phyloP scores from a whole-genome alignment of 176 grass and related monocot species.

The Triticum dicoccoides region DNA sequence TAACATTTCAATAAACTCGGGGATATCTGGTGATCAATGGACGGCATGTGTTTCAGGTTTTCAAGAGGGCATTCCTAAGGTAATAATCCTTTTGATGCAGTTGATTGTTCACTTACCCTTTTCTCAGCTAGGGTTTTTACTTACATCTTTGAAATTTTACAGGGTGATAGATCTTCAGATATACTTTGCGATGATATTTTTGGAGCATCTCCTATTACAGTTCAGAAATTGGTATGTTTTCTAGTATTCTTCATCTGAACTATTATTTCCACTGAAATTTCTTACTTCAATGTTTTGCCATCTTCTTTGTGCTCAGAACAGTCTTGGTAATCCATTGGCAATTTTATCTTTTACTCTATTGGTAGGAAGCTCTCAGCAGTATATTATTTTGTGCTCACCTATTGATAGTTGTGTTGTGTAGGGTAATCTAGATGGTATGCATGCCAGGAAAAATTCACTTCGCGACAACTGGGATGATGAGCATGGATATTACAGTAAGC shows the following conservation, averaged over 20 bases:
- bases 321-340: background rate
- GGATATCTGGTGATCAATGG: slow-evolving; percentile 23
- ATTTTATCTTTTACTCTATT: background rate
- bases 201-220: slow-evolving; percentile 78
- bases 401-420: slow-evolving; percentile 18
- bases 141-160: slow-evolving; percentile 28
- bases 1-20: background rate
- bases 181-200: slow-evolving; percentile 93
- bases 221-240: slow-evolving; percentile 61
- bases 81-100: slow-evolving; percentile 25
- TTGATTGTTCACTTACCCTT: background rate
- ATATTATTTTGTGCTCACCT: background rate
- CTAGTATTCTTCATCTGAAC: background rate
- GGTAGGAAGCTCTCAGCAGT: background rate
- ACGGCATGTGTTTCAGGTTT: slow-evolving; percentile 40
- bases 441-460: slow-evolving; percentile 51
- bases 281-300: background rate
- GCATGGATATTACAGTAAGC: slow-evolving; percentile 87
- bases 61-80: slow-evolving; percentile 78
- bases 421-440: slow-evolving; percentile 64
- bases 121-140: background rate
- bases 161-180: slow-evolving; percentile 81
- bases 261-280: background rate
- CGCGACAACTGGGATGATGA: slow-evolving; percentile 99
- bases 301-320: background rate